A percentile compares a stretch with the other conserved stretches of the same genome.
Conservation (phyloP, 2,329 filamentous ascomycete genomes). For the Penicillium corylophilum region DNA sequence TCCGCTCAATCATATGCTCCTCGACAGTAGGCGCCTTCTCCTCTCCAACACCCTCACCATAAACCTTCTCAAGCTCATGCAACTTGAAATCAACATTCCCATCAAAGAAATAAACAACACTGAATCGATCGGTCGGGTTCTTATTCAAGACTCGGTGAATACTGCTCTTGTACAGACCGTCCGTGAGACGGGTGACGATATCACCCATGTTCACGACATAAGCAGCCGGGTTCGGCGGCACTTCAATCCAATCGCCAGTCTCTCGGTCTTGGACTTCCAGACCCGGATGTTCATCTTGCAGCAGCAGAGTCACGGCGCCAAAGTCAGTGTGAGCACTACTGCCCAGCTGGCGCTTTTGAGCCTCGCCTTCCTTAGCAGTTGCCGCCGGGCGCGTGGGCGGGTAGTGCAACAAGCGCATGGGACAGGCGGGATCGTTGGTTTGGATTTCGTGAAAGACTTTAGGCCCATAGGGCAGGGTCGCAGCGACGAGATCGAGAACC, state of each 20-base stretch:
- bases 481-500: constrained; percentile 45
- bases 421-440: constrained; percentile 44
- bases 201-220: constrained; percentile 56
- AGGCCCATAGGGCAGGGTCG: constrained; percentile 42
- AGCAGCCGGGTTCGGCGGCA: constrained; percentile 31
- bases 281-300: no score
- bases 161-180: constrained; percentile 41
- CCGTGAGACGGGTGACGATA: constrained; percentile 41
- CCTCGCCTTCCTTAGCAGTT: constrained; percentile 9
- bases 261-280: no score
- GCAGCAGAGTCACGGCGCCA: constrained; percentile 50
- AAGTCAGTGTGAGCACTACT: constrained; percentile 57
- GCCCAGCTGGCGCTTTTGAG: constrained; percentile 27
- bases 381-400: constrained; percentile 41
- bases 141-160: constrained; percentile 8
- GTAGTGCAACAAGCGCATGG: constrained; percentile 52
- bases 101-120: constrained; percentile 13
- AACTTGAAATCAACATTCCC: constrained; percentile 46
- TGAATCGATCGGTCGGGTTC: constrained; percentile 5
- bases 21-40: background rate
- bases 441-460: constrained; percentile 44
- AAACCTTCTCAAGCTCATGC: background rate
- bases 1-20: background rate
- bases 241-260: no score
- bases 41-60: background rate